phyloP scores from a whole-genome alignment of 345 rosid genomes.

The Arabidopsis arenosa region DNA sequence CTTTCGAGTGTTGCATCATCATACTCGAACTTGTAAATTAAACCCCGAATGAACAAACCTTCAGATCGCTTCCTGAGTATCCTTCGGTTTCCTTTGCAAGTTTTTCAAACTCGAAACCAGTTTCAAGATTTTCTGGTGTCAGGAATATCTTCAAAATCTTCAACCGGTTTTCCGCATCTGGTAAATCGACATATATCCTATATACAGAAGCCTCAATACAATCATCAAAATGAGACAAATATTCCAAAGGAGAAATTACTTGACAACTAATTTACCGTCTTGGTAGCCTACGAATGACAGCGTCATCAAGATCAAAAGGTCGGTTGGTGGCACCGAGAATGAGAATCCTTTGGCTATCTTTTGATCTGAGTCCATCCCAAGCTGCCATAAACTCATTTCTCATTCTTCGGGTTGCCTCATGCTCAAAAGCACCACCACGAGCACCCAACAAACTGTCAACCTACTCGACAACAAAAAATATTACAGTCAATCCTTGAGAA shows the following conservation, averaged over 20 bases:
- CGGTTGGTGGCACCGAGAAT: constrained; percentile 98
- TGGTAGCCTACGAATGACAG: constrained; percentile 96
- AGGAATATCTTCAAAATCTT: constrained; percentile 87
- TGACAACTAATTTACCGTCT: constrained; percentile 64
- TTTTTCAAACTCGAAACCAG: constrained; percentile 61
- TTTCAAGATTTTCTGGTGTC: constrained; percentile 65
- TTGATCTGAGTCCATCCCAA: constrained; percentile 98
- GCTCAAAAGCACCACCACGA: constrained; percentile 95
- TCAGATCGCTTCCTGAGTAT: constrained; percentile 98
- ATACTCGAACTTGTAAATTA: constrained; percentile 9
- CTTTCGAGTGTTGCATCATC: background rate
- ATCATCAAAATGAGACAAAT: constrained; percentile 10
- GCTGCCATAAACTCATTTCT: constrained; percentile 99
- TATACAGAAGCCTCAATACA: constrained; percentile 27
- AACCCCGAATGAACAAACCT: constrained; percentile 56
- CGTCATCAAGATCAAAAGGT: constrained; percentile 99
- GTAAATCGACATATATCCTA: constrained; percentile 95
- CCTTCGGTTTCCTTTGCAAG: constrained; percentile 93
- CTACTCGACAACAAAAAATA: constrained; percentile 44
- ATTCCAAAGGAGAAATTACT: background rate
- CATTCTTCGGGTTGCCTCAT: constrained; percentile 99
- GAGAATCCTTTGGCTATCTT: constrained; percentile 94
- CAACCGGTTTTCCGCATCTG: constrained; percentile 87
- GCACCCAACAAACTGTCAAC: constrained; percentile 98
- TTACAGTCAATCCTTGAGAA: constrained; percentile 1